These are phyloP conservation scores for Mimosa pudica DNA, from an alignment of 306 rosid genomes.

Conservation along the genomic window DNA sequence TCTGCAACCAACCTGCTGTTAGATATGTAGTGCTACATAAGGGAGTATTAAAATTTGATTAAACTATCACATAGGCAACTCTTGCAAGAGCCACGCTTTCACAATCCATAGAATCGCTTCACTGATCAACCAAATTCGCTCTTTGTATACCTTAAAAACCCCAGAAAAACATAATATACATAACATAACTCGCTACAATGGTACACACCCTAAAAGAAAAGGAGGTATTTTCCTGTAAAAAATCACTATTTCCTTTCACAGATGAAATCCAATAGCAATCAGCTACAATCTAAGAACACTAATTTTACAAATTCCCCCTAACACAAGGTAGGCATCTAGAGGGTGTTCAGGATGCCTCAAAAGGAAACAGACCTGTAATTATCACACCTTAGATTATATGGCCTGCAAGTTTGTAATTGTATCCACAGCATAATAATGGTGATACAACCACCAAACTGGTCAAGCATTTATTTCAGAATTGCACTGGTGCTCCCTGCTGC, in stretches of 20 bases:
- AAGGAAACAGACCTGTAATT: slow-evolving; percentile 33
- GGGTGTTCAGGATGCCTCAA: slow-evolving; percentile 13
- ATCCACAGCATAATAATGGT: slow-evolving; percentile 33
- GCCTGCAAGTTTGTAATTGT: slow-evolving; percentile 37
- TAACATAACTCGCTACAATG: slow-evolving; percentile 17
- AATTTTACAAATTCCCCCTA: slow-evolving; percentile 37
- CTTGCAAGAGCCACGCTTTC: not conserved
- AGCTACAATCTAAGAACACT: slow-evolving; percentile 33
- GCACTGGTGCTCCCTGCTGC: slow-evolving; percentile 97
- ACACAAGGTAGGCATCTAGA: slow-evolving; percentile 28
- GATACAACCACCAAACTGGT: slow-evolving; percentile 30
- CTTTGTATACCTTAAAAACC: slow-evolving; percentile 29
- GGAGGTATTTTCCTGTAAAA: slow-evolving; percentile 11
- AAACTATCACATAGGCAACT: not conserved
- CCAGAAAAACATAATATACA: slow-evolving; percentile 31
- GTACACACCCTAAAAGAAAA: slow-evolving; percentile 9
- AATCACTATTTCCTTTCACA: slow-evolving; percentile 31
- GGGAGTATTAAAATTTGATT: not conserved
- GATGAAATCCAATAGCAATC: slow-evolving; percentile 44
- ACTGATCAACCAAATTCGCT: slow-evolving; percentile 25
- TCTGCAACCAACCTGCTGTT: not conserved
- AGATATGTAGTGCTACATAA: not conserved
- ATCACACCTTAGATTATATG: slow-evolving; percentile 44
- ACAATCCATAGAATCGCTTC: not conserved
- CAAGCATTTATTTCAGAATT: slow-evolving; percentile 90